A percentile compares a stretch with the other conserved stretches of the same genome.
These are phyloP conservation scores for Zanthoxylum bungeanum DNA, from an alignment of 345 rosid species.

Conservation along the genomic window DNA sequence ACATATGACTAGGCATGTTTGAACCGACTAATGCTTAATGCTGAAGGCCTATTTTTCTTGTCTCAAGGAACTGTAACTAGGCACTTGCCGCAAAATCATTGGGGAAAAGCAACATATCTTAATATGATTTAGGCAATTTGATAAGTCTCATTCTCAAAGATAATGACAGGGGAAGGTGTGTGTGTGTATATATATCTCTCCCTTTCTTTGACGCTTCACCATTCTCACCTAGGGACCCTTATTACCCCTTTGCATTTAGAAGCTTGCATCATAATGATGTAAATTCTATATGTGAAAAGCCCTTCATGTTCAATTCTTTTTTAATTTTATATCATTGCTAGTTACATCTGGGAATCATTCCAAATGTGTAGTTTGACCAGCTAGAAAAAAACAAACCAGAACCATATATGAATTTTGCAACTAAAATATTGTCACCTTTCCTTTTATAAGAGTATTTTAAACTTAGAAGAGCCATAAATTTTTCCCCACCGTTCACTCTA, in stretches of 20 bases:
- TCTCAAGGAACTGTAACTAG: neutral
- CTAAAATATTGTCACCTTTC: neutral
- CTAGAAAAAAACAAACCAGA: constrained; percentile 2
- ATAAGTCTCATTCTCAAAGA: neutral
- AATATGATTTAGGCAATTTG: neutral
- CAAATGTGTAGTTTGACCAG: constrained; percentile 14
- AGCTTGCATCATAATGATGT: neutral
- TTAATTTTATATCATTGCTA: neutral
- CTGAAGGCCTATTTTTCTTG: neutral
- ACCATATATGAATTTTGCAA: neutral
- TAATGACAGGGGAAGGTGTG: no score
- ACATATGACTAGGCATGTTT: neutral
- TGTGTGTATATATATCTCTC: neutral
- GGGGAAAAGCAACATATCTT: neutral
- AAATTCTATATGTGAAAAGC: neutral
- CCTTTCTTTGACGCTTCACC: neutral
- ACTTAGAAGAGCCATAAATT: constrained; percentile 6
- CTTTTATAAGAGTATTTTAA: neutral
- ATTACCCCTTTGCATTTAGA: neutral
- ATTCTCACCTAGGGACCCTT: neutral
- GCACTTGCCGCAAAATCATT: neutral
- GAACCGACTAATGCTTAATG: neutral
- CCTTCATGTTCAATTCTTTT: neutral
- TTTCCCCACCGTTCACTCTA: constrained; percentile 13
- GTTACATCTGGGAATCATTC: constrained; percentile 13